Percentiles rank a stretch among this genome's conserved stretches.
Conservation (phyloP, 2,329 filamentous ascomycete genomes). For the Sphaerostilbella broomeana region DNA sequence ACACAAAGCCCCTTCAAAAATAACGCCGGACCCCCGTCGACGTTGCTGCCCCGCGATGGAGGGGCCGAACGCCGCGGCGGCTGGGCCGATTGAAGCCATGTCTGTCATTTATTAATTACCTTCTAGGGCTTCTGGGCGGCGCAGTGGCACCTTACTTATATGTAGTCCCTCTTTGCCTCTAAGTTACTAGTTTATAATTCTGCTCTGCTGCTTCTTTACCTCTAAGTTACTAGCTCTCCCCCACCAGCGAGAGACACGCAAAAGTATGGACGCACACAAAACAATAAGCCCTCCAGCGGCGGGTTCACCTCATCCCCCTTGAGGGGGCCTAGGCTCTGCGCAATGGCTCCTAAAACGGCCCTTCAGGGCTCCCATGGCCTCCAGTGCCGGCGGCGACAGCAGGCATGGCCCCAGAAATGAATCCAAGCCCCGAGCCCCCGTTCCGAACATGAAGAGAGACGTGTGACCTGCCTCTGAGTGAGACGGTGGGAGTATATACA, state of each 20-base stretch:
- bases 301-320: no score
- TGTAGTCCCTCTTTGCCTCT: slow-evolving; percentile 14
- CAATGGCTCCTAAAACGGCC: slow-evolving; percentile 2
- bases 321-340: slow-evolving; percentile 5
- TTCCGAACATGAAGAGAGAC: neutral
- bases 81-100: slow-evolving; percentile 12
- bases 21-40: neutral
- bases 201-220: slow-evolving; percentile 13
- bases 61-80: slow-evolving; percentile 10
- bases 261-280: neutral
- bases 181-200: slow-evolving; percentile 14
- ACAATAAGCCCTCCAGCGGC: slow-evolving; percentile 6
- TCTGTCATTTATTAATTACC: slow-evolving; percentile 3
- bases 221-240: slow-evolving; percentile 15
- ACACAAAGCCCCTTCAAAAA: neutral
- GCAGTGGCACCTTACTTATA: slow-evolving; percentile 9
- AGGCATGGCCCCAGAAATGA: slow-evolving; percentile 7
- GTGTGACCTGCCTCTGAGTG: no score
- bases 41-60: slow-evolving; percentile 11
- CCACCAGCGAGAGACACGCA: slow-evolving; percentile 5
- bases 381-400: slow-evolving; percentile 8
- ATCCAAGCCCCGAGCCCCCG: neutral
- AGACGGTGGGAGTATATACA: slow-evolving; percentile 3
- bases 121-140: slow-evolving; percentile 3
- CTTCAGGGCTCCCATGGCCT: no score